phyloP scores from a whole-genome alignment of 306 rosid genomes.

The Begonia loranthoides region DNA sequence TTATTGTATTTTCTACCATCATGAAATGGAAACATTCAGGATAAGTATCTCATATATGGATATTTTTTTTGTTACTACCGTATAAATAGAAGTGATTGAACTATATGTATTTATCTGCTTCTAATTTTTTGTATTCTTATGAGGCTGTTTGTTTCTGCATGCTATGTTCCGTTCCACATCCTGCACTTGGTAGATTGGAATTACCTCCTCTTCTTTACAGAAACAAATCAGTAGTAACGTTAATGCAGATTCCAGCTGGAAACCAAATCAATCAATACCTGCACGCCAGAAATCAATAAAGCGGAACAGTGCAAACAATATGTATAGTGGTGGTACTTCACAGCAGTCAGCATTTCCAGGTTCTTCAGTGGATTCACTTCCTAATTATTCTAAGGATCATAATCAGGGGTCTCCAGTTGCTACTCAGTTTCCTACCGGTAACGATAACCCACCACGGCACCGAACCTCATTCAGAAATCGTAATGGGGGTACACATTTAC shows the following conservation, averaged over 20 bases:
- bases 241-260: conserved; percentile 13
- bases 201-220: conserved; percentile 25
- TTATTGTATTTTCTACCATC: too few relatives aligned
- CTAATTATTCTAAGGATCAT: conserved; percentile 40
- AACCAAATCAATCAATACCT: conserved; percentile 24
- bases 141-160: conserved; percentile 7
- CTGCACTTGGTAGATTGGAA: conserved; percentile 39
- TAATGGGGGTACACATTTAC: conserved; percentile 43
- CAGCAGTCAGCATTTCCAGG: conserved; percentile 32
- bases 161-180: conserved; percentile 18
- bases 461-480: conserved; percentile 39
- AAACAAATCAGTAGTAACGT: conserved; percentile 24
- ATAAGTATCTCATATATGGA: too few relatives aligned
- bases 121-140: not conserved
- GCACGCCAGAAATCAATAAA: conserved; percentile 32
- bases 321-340: conserved; percentile 34
- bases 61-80: too few relatives aligned
- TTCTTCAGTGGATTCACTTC: conserved; percentile 27
- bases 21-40: too few relatives aligned
- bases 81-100: too few relatives aligned
- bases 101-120: not conserved
- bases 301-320: conserved; percentile 28
- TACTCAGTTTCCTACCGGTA: conserved; percentile 30
- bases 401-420: conserved; percentile 34
- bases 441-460: conserved; percentile 45